Base-by-base conservation (phyloP, 768 basidiomycete genomes). In the Mycena vulgaris region DNA sequence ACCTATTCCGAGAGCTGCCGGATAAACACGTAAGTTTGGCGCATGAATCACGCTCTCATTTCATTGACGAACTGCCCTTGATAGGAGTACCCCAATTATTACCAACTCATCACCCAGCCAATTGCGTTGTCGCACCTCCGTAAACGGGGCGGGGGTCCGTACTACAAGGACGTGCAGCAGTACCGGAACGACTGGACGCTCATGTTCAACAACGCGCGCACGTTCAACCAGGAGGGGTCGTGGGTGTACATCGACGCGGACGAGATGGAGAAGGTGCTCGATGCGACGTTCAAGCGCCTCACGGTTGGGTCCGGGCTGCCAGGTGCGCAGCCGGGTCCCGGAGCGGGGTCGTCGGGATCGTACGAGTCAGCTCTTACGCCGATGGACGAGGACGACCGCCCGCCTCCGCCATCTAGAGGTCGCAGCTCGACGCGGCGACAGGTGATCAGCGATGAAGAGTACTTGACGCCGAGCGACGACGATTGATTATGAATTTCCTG, bases 231-330 rank as follows among this genome's bases (percentile, higher is more conserved):
- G 80, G 95, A 97, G 80, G 95, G 93, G 2, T 97, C 95, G 0
- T 95, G 95, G 93, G 96, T 98, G 40, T 97, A 96, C 80, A 86
- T 93, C 69, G 95, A 97, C 70, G 96, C 97, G 10, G 93, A 95
- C 56, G 94, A 95, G 83, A 95, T 97, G 93, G 93, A 97, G 82
- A 94, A 93, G 77, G 91, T 92, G 56, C 96, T 97, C 78, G 88
- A 93, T 68, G 84, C 89, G 30, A 84, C 91, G 11, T 95, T 92
- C 76, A 87, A 90, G 48, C 88, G 88, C 39, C 81, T 85, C 58
- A 90, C 92, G 51, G 84, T 81, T 17, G 92, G 92, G 25, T 90
- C 89, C 47, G 93, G 92, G 49, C 83, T 95, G 27, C 94, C 95
- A 45, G 94, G 94, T 65, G 93, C 92, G 3, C 78, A 81, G 10